Evolutionary conservation across 1,284 basidiomycete species (phyloP), one percentile per base, ranked within the genome.

Genomic region (Singerocomus inundabilis): DNA sequence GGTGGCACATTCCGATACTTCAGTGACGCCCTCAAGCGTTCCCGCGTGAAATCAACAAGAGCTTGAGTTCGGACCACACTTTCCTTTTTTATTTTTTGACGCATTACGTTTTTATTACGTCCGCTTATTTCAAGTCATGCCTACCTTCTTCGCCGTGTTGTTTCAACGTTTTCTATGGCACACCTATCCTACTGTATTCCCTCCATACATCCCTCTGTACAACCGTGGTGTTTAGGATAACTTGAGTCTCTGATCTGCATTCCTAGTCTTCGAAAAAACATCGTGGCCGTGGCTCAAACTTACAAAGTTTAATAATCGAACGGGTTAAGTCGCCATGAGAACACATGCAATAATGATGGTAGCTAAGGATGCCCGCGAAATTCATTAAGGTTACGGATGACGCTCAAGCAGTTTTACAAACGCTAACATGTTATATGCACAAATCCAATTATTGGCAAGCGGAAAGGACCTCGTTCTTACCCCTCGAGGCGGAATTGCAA

Each of bases 31-130:
- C 15, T 68, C 11, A 44, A 39, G 6, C 62, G 67, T 44, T 48
- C 56, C 34, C 62, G 66, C 12, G 32, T 55, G 6, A 68, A 50
- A 52, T 67, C n/a, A n/a, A n/a, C 60, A 6, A 55, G 52, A 52
- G 29, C 50, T 36, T 64, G 43, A 34, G 36, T 35, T 44, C 16
- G 26, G 42, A 42, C 34, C 46, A 44, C 48, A 6, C 3, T 41
- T 32, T 30, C 28, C 34, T 30, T 44, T 25, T 2, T 5, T 29
- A n/a, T 21, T 11, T 18, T 42, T 62, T 48, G 53, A 42, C 26
- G 13, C 32, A 32, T 34, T 15, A 24, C 51, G 35, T n/a, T 25
- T 24, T 16, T 35, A 18, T 62, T 62, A 60, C 59, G 54, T 55
- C 50, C 35, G 7, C 18, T 48, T 30, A 64, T 58, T 56, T n/a